A percentile compares a stretch with the other conserved stretches of the same genome.
phyloP scores from a whole-genome alignment of 192 early-diverging fungal genomes.

The Podila minutissima region DNA sequence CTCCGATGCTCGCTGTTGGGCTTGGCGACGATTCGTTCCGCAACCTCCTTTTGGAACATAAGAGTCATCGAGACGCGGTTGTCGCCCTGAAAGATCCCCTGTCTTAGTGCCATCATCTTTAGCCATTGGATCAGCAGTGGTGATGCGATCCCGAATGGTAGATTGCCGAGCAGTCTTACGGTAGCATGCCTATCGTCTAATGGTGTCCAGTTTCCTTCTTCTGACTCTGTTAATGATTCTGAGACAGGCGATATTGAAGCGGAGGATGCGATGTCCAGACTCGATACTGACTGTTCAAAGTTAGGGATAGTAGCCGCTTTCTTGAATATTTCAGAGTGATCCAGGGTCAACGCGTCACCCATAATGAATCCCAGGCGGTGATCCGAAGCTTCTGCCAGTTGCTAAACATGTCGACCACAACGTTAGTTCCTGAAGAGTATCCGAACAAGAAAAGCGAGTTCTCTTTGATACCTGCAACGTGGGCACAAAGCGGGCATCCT shows the following conservation, averaged over 20 bases:
- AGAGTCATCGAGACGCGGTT: conserved; percentile 72
- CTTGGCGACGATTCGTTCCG: conserved; percentile 67
- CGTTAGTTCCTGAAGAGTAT: background rate
- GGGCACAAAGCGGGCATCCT: conserved; percentile 77
- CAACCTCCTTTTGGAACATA: conserved; percentile 90
- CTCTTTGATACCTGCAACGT: conserved; percentile 56
- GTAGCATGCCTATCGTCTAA: conserved; percentile 15
- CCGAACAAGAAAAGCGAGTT: background rate
- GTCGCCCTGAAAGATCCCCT: conserved; percentile 69
- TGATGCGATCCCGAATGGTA: conserved; percentile 82
- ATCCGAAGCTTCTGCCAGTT: conserved; percentile 69
- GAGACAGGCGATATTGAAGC: background rate
- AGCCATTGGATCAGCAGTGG: conserved; percentile 80
- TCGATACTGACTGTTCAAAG: background rate
- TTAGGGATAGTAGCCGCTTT: conserved; percentile 29
- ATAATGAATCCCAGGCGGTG: conserved; percentile 57
- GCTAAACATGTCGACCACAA: background rate
- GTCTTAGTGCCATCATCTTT: conserved; percentile 57
- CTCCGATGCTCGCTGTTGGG: conserved; percentile 62
- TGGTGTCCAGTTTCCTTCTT: background rate
- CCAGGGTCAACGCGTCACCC: conserved; percentile 71
- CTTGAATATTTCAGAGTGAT: conserved; percentile 63
- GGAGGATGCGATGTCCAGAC: background rate
- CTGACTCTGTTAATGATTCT: background rate
- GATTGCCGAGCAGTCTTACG: conserved; percentile 79